phyloP scores from a whole-genome alignment of 2,329 filamentous ascomycete genomes.

The Thielaviopsis musarum region DNA sequence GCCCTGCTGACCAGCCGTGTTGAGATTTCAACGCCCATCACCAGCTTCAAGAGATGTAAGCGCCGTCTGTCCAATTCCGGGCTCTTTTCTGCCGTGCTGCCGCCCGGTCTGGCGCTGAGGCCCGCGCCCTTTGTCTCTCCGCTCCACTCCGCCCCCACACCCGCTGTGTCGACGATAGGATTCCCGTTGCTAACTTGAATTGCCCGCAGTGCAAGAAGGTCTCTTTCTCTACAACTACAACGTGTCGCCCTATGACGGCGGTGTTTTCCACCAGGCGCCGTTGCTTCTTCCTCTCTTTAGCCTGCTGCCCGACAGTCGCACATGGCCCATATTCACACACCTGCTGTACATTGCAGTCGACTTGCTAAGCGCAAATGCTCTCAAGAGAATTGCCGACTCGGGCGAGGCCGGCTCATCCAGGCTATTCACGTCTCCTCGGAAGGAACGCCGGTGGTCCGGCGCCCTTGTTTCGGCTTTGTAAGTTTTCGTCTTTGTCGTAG shows the following conservation, averaged over 20 bases:
- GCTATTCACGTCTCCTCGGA: constrained; percentile 59
- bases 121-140: not conserved
- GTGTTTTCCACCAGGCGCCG: constrained; percentile 67
- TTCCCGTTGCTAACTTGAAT: constrained; percentile 2
- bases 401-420: constrained; percentile 59
- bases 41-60: constrained; percentile 92
- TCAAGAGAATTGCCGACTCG: constrained; percentile 66
- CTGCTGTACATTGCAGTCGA: constrained; percentile 71
- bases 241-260: constrained; percentile 92
- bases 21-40: constrained; percentile 92
- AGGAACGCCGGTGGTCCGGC: constrained; percentile 56
- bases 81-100: not conserved
- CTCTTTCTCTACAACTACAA: constrained; percentile 92
- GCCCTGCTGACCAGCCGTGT: constrained; percentile 78
- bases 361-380: constrained; percentile 61
- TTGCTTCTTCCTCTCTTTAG: constrained; percentile 84
- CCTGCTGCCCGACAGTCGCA: constrained; percentile 54
- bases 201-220: constrained; percentile 67
- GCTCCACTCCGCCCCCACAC: not conserved
- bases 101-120: not conserved
- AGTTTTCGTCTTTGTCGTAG: constrained; percentile 15
- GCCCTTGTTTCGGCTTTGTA: constrained; percentile 65
- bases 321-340: constrained; percentile 56
- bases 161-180: not conserved
- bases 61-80: constrained; percentile 10